Evolutionary conservation across 2,329 filamentous ascomycete genomes (phyloP).

Genomic region (Incumbomyces lentus): DNA sequence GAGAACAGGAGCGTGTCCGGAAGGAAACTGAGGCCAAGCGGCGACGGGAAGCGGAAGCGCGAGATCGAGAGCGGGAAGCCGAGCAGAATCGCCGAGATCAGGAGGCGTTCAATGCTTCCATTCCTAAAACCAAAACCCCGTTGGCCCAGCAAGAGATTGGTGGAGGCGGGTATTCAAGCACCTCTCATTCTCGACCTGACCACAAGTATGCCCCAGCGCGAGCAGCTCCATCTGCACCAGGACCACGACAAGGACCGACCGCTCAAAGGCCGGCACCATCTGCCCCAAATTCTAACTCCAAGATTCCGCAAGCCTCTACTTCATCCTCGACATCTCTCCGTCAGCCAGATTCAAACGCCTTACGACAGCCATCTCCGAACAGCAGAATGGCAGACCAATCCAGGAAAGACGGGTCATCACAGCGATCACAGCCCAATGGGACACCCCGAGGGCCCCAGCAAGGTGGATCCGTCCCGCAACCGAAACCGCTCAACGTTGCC

Average conservation of each 20-base stretch:
- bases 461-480: conserved; percentile 41
- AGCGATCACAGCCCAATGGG: conserved; percentile 34
- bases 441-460: conserved; percentile 45
- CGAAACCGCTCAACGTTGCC: conserved; percentile 71
- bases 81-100: conserved; percentile 64
- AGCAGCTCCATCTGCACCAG: conserved; percentile 70
- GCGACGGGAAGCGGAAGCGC: conserved; percentile 29
- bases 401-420: conserved; percentile 26
- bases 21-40: conserved; percentile 33
- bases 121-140: conserved; percentile 71
- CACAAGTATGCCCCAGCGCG: conserved; percentile 75
- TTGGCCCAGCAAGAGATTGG: conserved; percentile 85
- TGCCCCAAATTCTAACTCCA: conserved; percentile 37
- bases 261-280: conserved; percentile 78
- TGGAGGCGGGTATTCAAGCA: conserved; percentile 44
- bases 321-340: conserved; percentile 24
- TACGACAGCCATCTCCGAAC: conserved; percentile 28
- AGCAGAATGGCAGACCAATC: conserved; percentile 27
- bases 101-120: conserved; percentile 79
- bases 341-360: conserved; percentile 25
- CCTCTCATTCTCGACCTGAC: conserved; percentile 28
- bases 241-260: conserved; percentile 22
- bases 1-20: conserved; percentile 37
- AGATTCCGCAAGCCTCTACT: conserved; percentile 22
- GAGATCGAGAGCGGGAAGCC: conserved; percentile 31